Base-by-base conservation (phyloP, 306 rosid species). In the Prunus salicina region DNA sequence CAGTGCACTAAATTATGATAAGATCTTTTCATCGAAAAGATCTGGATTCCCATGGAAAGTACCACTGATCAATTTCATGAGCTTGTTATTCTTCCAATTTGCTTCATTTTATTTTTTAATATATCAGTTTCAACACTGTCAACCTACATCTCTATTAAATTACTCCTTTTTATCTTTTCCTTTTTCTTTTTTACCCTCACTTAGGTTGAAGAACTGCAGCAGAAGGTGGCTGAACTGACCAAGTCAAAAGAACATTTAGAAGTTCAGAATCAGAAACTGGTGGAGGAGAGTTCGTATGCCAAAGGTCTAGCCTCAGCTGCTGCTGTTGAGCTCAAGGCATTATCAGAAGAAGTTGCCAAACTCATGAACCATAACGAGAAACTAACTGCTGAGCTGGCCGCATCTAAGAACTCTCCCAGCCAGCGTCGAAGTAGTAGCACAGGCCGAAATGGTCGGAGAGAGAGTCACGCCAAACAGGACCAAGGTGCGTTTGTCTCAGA, bases 221-320 rank as follows among this genome's bases (percentile, higher is more conserved):
- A 84, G 86, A 89, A 78, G 83, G 43, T 90, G 76, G 79, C 65
- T 57, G 91, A 87, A 78, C 73, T 92, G 82, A 84, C 91, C 15
- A 89, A 86, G 76, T 80, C 96, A 53, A 96, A 91, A 75, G 96
- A 92, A 72, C 90, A 88, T 77, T 83, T 92, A 16, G 98, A 92
- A 80, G 72, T 82, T 51, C 81, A 82, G 81, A 96, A 96, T 88
- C 93, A 87, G 86, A 92, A 92, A 78, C 86, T 96, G 64, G 97
- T 95, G 76, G 99, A 96, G 76, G 99, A 96, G 84, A 87, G 97
- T 84, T 81, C 96, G 67, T 96, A 92, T 85, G 99, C 99, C 66
- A 96, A 96, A 81, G 98, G 97, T 76, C 83, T 96, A 66, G 99
- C 99, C 66, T 96, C 99, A 46, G 99, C 99, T 72, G 99, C 99